These are phyloP conservation scores for Tylopilus plumbeoviolaceoides DNA, from an alignment of 768 basidiomycete genomes.

Conservation along the genomic window DNA sequence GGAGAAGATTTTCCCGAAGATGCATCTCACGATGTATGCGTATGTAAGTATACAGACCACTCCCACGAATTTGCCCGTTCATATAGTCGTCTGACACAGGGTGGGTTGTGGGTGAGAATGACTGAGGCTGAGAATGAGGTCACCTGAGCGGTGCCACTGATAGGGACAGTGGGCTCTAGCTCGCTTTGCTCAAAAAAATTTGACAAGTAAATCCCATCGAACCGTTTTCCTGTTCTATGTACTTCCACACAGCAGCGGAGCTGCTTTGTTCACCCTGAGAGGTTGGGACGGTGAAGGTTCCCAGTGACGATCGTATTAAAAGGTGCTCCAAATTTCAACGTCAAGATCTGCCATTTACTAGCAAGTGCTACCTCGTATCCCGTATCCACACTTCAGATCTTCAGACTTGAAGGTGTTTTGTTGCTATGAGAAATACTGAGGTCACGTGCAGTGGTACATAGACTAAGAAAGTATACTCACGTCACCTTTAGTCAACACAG, in stretches of 20 bases:
- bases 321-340: too few species aligned
- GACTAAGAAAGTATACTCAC: not conserved
- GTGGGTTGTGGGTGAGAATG: slow-evolving; percentile 52
- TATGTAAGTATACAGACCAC: slow-evolving; percentile 29
- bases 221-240: too few species aligned
- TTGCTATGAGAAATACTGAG: not conserved
- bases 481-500: not conserved
- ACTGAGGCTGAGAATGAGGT: slow-evolving; percentile 14
- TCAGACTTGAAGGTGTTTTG: slow-evolving; percentile 7
- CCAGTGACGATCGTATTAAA: too few species aligned
- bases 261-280: not conserved
- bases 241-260: not conserved
- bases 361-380: too few species aligned
- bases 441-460: not conserved
- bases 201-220: too few species aligned
- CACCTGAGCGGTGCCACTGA: not conserved
- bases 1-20: slow-evolving; percentile 50
- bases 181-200: too few species aligned
- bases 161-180: too few species aligned
- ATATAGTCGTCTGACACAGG: slow-evolving; percentile 28
- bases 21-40: slow-evolving; percentile 52
- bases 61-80: not conserved
- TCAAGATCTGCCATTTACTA: too few species aligned
- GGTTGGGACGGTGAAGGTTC: slow-evolving; percentile 6
- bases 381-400: too few species aligned